Base-by-base conservation (phyloP, 306 rosid genomes). In the Abrus precatorius region DNA sequence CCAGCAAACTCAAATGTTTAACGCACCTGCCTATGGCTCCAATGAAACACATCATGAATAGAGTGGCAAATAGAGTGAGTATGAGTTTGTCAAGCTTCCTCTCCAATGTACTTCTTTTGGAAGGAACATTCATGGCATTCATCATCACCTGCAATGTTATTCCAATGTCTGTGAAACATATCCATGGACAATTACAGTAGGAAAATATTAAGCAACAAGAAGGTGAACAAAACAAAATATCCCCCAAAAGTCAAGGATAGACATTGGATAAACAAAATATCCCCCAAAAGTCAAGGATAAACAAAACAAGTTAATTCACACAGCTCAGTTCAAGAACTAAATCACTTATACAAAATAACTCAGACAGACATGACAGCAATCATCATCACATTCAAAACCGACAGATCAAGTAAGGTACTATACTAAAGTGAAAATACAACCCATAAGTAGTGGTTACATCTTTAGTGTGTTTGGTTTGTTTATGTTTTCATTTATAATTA, bases 41-140 rank as follows among this genome's bases (percentile, higher is more conserved):
- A 80, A 95, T 80, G 43, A 95, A 82, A 81, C 98, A 95, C 95
- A 93, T 85, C 30, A 81, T 34, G 80, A 95, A 93, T 30, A 95
- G 96, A 76, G 90, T 85, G 57, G 78, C 90, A 87, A 95, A 95
- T 61, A 95, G 94, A 40, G 86, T 8, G 4, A 93, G 92, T 65
- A 95, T 95, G 67, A 95, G 99, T 84, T 93, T 93, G 89, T 95
- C 99, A 45, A 95, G 98, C 89, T 95, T 93, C 87, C 91, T 91
- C 93, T 95, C 99, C 70, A 95, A 78, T 48, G 98, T 95, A 82
- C 99, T 95, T 89, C 99, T 89, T 91, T 95, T 95, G 77, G 98
- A 95, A 85, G 98, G 97, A 84, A 95, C 98, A 83, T 91, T 93
- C 97, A 93, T 95, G 75, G 98, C 72, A 86, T 95, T 95, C 99